phyloP scores from a whole-genome alignment of 345 rosid genomes.

The Salix arbutifolia region DNA sequence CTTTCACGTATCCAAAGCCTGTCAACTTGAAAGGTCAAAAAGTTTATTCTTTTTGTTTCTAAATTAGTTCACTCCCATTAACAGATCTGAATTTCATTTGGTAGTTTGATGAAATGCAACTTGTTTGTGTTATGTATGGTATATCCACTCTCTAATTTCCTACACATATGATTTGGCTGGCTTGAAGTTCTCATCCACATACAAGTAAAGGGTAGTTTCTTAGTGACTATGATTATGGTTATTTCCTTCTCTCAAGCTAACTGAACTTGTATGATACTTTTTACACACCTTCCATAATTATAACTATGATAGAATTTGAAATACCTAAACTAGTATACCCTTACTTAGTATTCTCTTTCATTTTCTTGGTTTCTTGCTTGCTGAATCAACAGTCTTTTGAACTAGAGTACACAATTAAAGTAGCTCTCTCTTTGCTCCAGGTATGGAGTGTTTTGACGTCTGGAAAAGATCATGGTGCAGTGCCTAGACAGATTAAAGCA shows the following conservation, averaged over 20 bases:
- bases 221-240: background rate
- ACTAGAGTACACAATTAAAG: background rate
- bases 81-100: background rate
- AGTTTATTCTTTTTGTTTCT: background rate
- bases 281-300: background rate
- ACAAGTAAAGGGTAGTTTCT: too few relatives aligned
- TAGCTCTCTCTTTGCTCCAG: slow-evolving; percentile 4
- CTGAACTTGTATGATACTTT: background rate
- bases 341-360: background rate
- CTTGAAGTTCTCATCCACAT: background rate
- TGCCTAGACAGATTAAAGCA: slow-evolving; percentile 23
- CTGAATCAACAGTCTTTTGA: background rate
- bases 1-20: background rate
- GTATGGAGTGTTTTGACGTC: slow-evolving; percentile 20
- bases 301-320: background rate
- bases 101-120: background rate
- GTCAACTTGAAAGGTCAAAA: background rate
- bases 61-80: background rate
- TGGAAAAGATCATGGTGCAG: slow-evolving; percentile 22
- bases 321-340: background rate
- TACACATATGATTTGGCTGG: background rate
- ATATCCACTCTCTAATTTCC: too few relatives aligned
- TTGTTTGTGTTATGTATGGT: background rate
- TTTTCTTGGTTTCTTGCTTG: background rate
- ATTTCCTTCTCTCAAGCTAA: background rate